A percentile compares a stretch with the other conserved stretches of the same genome.
phyloP scores from a whole-genome alignment of 495 filamentous ascomycete species.

The Neurospora sp. region DNA sequence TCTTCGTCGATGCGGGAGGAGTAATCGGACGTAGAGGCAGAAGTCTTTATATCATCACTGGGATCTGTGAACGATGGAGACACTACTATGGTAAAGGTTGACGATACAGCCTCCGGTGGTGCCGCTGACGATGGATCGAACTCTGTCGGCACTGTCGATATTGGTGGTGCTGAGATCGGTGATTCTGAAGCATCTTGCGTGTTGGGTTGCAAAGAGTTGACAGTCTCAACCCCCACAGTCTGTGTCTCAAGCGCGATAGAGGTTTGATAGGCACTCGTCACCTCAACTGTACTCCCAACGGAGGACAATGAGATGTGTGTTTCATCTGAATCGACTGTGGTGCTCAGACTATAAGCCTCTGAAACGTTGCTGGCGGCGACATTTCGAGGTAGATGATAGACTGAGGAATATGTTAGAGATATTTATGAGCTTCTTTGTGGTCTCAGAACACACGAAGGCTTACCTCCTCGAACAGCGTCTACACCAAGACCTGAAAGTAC shows the following conservation, averaged over 20 bases:
- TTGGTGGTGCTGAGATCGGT: not conserved
- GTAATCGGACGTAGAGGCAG: not conserved
- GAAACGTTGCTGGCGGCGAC: not conserved
- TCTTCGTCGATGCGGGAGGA: not conserved
- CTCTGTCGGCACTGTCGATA: not conserved
- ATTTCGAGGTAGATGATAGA: not conserved
- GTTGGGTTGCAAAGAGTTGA: not conserved
- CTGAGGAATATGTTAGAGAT: not conserved
- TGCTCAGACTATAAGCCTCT: not conserved
- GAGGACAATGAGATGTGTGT: not conserved
- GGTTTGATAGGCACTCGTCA: not conserved
- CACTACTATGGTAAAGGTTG: not conserved
- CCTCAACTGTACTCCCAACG: not conserved
- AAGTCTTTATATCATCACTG: not conserved
- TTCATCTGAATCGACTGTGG: not conserved
- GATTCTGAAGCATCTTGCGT: not conserved
- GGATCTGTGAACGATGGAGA: not conserved
- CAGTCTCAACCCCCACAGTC: not conserved
- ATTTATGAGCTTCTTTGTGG: not conserved
- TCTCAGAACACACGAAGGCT: not conserved
- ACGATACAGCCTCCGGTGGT: not conserved
- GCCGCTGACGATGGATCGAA: not conserved
- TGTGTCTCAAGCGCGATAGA: not conserved
- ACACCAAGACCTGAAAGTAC: slow-evolving; percentile 17
- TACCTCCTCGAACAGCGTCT: slow-evolving; percentile 19